Evolutionary conservation across 345 rosid genomes (phyloP).

Genomic region (Euphorbia lathyris): DNA sequence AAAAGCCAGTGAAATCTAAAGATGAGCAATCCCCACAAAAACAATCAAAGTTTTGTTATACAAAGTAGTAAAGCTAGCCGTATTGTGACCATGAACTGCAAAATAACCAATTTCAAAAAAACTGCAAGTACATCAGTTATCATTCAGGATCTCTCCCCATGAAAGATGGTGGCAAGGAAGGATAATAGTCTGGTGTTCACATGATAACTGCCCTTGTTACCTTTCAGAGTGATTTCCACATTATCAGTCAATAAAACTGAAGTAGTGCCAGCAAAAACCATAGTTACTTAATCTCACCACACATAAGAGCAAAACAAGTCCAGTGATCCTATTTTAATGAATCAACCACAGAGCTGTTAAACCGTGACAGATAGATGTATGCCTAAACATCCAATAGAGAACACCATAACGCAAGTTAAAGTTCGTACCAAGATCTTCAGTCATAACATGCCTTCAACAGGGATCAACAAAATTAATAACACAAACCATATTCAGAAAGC

Average conservation of each 20-base stretch:
- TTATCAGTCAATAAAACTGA: slow-evolving; percentile 11
- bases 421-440: slow-evolving; percentile 16
- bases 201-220: slow-evolving; percentile 18
- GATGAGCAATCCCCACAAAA: slow-evolving; percentile 28
- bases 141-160: slow-evolving; percentile 25
- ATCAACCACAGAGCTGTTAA: slow-evolving; percentile 27
- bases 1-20: slow-evolving; percentile 30
- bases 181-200: slow-evolving; percentile 12
- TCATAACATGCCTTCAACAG: slow-evolving; percentile 15
- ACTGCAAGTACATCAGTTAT: slow-evolving; percentile 30
- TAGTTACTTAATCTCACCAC: slow-evolving; percentile 19
- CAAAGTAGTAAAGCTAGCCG: slow-evolving; percentile 17
- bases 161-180: slow-evolving; percentile 16
- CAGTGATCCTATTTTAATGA: slow-evolving; percentile 23
- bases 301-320: slow-evolving; percentile 16
- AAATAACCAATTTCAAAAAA: slow-evolving; percentile 25
- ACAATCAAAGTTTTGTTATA: slow-evolving; percentile 11
- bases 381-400: slow-evolving; percentile 23
- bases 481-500: slow-evolving; percentile 5
- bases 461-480: slow-evolving; percentile 5
- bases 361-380: slow-evolving; percentile 6
- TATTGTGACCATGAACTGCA: slow-evolving; percentile 23
- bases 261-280: slow-evolving; percentile 23
- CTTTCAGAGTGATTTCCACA: slow-evolving; percentile 23
- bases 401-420: slow-evolving; percentile 15